A percentile compares a stretch with the other conserved stretches of the same genome.
Conservation (phyloP, 208 protist species). For the Trypanosoma avium region DNA sequence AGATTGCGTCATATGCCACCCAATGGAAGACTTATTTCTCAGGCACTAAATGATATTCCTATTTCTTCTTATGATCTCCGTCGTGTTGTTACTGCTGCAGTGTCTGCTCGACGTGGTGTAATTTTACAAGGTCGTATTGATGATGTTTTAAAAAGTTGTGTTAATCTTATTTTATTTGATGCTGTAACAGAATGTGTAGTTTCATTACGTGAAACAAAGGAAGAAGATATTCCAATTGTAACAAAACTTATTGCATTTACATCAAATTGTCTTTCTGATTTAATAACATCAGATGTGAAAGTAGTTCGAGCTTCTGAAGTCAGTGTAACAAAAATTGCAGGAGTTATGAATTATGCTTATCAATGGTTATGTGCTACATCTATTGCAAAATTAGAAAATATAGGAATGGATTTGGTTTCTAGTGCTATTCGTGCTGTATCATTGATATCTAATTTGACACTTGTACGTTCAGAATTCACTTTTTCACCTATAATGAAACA, state of each 20-base stretch:
- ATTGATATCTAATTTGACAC: constrained; percentile 68
- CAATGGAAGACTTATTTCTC: constrained; percentile 66
- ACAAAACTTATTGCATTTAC: constrained; percentile 75
- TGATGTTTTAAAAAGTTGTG: constrained; percentile 73
- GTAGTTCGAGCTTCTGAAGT: constrained; percentile 73
- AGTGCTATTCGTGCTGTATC: constrained; percentile 63
- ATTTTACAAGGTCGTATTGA: constrained; percentile 78
- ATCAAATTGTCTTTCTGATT: constrained; percentile 57
- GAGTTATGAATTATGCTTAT: constrained; percentile 73
- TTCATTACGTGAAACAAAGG: constrained; percentile 53
- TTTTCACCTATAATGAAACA: constrained; percentile 45
- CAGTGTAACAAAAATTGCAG: constrained; percentile 63
- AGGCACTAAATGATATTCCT: constrained; percentile 26
- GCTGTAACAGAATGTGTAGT: constrained; percentile 77
- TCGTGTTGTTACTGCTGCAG: constrained; percentile 60
- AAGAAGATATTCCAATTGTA: constrained; percentile 51
- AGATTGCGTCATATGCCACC: constrained; percentile 77
- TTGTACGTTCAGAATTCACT: constrained; percentile 54
- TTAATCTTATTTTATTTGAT: constrained; percentile 90
- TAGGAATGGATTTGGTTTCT: constrained; percentile 71
- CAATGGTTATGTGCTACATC: constrained; percentile 71
- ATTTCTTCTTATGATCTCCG: constrained; percentile 39
- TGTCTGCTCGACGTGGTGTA: constrained; percentile 64
- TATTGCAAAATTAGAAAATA: constrained; percentile 74
- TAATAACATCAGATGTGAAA: constrained; percentile 61